These are phyloP conservation scores for Nemania abortiva DNA, from an alignment of 2,329 filamentous ascomycete genomes.

Conservation along the genomic window DNA sequence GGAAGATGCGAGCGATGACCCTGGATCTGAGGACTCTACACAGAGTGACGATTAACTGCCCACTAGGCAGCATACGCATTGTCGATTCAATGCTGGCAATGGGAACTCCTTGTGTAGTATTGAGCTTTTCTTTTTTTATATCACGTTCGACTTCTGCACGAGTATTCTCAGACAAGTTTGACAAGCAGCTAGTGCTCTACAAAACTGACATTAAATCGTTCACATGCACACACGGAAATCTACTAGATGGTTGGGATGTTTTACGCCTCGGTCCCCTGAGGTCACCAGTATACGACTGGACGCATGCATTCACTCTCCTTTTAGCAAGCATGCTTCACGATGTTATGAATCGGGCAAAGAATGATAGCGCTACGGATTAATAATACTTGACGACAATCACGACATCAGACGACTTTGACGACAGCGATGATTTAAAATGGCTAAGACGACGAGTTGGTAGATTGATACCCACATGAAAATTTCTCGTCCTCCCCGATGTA, in stretches of 20 bases:
- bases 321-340: conserved; percentile 1
- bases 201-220: not conserved
- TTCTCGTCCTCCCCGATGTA: conserved; percentile 2
- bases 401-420: conserved; percentile 21
- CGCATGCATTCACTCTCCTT: conserved; percentile 3
- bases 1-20: conserved; percentile 36
- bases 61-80: not conserved
- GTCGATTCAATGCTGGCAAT: not conserved
- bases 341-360: conserved; percentile 6
- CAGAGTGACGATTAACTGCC: conserved; percentile 24
- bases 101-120: not conserved
- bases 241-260: not conserved
- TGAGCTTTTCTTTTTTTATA: not conserved
- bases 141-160: not conserved
- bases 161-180: not conserved
- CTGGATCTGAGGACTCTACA: conserved; percentile 13
- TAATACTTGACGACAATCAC: conserved; percentile 24
- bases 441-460: conserved; percentile 20
- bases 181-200: not conserved
- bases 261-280: not conserved
- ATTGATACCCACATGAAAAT: conserved; percentile 33
- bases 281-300: not conserved
- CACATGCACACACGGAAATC: not conserved
- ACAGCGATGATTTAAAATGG: conserved; percentile 22
- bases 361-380: conserved; percentile 2